A percentile compares a stretch with the other conserved stretches of the same genome.
Evolutionary conservation across 805 yeast genomes (phyloP).

Genomic region (Saturnispora saitoi): DNA sequence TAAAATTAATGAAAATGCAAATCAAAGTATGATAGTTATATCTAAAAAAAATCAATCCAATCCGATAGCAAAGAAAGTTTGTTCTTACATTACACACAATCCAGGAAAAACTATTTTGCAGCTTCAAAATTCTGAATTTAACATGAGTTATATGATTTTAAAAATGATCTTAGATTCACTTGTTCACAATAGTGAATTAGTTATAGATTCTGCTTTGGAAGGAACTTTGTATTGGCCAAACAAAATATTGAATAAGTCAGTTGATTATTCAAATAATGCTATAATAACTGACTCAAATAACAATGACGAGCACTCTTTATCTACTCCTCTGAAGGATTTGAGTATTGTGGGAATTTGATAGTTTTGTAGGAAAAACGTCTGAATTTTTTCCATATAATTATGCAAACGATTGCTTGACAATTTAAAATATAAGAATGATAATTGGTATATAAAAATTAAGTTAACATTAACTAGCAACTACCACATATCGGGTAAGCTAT

Average conservation of each 20-base stretch:
- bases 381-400: no score
- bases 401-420: neutral
- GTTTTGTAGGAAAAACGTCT: no score
- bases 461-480: neutral
- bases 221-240: constrained; percentile 27
- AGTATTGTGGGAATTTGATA: neutral
- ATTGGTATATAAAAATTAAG: neutral
- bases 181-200: constrained; percentile 20
- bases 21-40: constrained; percentile 18
- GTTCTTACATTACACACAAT: constrained; percentile 12
- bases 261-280: neutral
- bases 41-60: constrained; percentile 20
- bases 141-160: constrained; percentile 25
- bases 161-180: constrained; percentile 22
- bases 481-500: neutral
- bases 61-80: constrained; percentile 20
- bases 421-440: neutral
- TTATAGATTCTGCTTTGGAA: constrained; percentile 23
- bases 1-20: neutral
- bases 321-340: neutral
- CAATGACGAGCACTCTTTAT: neutral
- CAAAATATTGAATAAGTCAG: constrained; percentile 12
- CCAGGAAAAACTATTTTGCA: constrained; percentile 25
- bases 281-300: neutral
- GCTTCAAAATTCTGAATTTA: constrained; percentile 22